Base-by-base conservation (phyloP, 768 basidiomycete species). In the Suillus spraguei region DNA sequence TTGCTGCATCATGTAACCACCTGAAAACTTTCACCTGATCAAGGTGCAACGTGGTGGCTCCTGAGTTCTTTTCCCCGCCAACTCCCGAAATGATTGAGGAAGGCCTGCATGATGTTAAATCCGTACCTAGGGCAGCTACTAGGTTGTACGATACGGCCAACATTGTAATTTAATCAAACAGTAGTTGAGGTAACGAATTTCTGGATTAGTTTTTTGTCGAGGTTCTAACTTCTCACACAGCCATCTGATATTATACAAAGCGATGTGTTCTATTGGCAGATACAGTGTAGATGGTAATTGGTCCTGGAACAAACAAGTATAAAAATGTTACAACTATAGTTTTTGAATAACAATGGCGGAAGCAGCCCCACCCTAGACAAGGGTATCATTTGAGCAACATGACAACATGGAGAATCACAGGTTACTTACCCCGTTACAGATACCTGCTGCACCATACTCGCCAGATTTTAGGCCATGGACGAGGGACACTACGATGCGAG, bases 371-470 rank as follows among this genome's bases (percentile, higher is more conserved):
- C 95, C 94, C 93, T 95, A 70, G 20, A 68, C 47, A 60, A 42
- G 56, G n/a, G 66, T 64, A 70, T 62, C 64, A 64, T 16, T 68
- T 55, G 39, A 58, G 56, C 20, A 41, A 60, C 60, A 28, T 59
- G n/a, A 60, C 20, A 60, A 17, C 13, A 22, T 52, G 62, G 64
- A 14, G 9, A 17, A 38, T 16, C 6, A 16, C 11, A 41, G 41
- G 39, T 32, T 1, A 83, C 94, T 77, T 76, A 96, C 94, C 66
- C 95, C 97, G 72, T 98, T 98, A 85, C 97, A 98, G 68, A 99
- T 90, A 75, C 91, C 95, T 42, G 96, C 97, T 61, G 93, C 94
- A 68, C 96, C 97, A 70, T 96, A 97, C 80, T 99, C 83, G 42
- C 96, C 96, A 4, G 88, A 76, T 82, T 97, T 89, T 68, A 98